Evolutionary conservation across 2,329 filamentous ascomycete genomes (phyloP).

Genomic region (Botrytis fabae): DNA sequence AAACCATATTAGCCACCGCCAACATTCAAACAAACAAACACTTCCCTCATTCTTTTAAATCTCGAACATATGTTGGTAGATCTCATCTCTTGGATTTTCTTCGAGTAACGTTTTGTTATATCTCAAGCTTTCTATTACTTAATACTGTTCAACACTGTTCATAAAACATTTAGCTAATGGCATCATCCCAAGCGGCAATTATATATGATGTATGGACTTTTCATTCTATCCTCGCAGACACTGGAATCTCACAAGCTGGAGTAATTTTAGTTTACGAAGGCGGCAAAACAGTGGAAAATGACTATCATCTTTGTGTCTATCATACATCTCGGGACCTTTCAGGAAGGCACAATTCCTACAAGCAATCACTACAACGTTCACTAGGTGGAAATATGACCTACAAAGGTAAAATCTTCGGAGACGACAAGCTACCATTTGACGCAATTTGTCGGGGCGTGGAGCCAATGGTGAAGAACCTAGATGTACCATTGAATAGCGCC

Average conservation of each 20-base stretch:
- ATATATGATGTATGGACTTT: slow-evolving; percentile 1
- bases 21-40: not conserved
- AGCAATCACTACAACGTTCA: not conserved
- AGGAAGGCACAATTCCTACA: not conserved
- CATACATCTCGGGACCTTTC: not conserved
- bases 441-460: slow-evolving; percentile 4
- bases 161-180: not conserved
- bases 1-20: not conserved
- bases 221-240: not conserved
- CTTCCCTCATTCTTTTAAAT: not conserved
- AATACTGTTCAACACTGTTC: not conserved
- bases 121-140: not conserved
- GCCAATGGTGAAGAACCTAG: not conserved
- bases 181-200: not conserved
- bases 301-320: not conserved
- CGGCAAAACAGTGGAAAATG: not conserved
- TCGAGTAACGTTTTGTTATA: fast-evolving
- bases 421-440: not conserved
- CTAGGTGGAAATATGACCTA: slow-evolving; percentile 5
- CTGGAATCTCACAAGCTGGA: not conserved
- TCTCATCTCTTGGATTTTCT: not conserved
- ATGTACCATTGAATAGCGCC: not conserved
- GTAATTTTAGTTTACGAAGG: not conserved
- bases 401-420: slow-evolving; percentile 17
- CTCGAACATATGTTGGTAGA: not conserved